These are phyloP conservation scores for Colletotrichum kahawae DNA, from an alignment of 2,329 filamentous ascomycete species.

Conservation along the genomic window DNA sequence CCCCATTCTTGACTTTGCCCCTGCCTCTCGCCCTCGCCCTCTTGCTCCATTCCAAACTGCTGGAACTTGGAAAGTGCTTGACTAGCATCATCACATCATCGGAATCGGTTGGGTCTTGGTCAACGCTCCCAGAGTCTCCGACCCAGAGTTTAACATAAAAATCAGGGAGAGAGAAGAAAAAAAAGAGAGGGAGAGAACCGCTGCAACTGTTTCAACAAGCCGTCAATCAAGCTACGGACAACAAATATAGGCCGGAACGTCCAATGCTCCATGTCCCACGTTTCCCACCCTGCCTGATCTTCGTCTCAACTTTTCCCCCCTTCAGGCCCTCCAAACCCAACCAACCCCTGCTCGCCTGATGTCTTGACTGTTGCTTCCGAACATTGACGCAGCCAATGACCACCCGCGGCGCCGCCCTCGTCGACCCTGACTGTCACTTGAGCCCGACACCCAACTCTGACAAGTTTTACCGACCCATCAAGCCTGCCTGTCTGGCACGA, in stretches of 20 bases:
- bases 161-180: background rate
- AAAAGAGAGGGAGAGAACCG: background rate
- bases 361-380: background rate
- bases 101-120: background rate
- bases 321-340: background rate
- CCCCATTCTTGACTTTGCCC: background rate
- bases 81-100: background rate
- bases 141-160: background rate
- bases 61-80: background rate
- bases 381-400: background rate
- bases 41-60: background rate
- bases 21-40: too few relatives aligned
- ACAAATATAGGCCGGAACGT: conserved; percentile 8
- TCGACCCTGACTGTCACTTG: conserved; percentile 3
- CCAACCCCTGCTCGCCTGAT: conserved; percentile 6
- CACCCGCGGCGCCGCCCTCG: background rate
- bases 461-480: background rate
- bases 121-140: background rate
- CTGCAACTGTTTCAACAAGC: conserved; percentile 5
- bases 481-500: background rate
- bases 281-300: conserved; percentile 18
- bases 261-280: conserved; percentile 10
- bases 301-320: conserved; percentile 9
- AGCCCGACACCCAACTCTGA: background rate
- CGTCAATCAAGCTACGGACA: background rate